Evolutionary conservation across 2,329 filamentous ascomycete species (phyloP).

Genomic region (Pseudogymnoascus sp.): DNA sequence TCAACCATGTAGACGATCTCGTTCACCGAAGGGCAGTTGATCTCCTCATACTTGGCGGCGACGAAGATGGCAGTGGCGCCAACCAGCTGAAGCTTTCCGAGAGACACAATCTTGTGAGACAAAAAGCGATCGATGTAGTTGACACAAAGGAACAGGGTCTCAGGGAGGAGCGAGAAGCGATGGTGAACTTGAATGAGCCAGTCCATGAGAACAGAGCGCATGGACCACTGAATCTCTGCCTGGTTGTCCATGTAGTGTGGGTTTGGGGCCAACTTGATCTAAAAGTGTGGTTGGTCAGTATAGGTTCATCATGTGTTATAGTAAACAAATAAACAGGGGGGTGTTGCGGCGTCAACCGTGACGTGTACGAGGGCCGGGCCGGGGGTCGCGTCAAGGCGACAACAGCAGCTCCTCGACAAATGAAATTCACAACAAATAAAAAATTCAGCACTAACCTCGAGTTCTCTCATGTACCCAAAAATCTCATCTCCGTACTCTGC

Average conservation of each 20-base stretch:
- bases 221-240: conserved; percentile 97
- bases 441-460: conserved; percentile 59
- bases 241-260: conserved; percentile 95
- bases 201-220: conserved; percentile 94
- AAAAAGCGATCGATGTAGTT: conserved; percentile 98
- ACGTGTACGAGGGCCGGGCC: conserved; percentile 11
- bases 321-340: conserved; percentile 15
- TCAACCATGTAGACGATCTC: conserved; percentile 99
- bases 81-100: conserved; percentile 91
- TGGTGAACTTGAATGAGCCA: conserved; percentile 96
- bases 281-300: conserved; percentile 24
- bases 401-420: conserved; percentile 10
- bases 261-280: conserved; percentile 77
- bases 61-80: conserved; percentile 94
- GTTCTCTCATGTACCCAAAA: conserved; percentile 79
- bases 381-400: conserved; percentile 10
- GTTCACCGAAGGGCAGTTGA: conserved; percentile 88
- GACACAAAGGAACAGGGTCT: conserved; percentile 89
- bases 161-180: conserved; percentile 82
- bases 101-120: conserved; percentile 86
- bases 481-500: conserved; percentile 95
- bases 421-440: conserved; percentile 5
- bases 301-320: conserved; percentile 16
- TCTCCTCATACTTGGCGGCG: conserved; percentile 97
- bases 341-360: conserved; percentile 16